Base-by-base conservation (phyloP, 176 grass and related monocot species). In the Oryza glumipatula region DNA sequence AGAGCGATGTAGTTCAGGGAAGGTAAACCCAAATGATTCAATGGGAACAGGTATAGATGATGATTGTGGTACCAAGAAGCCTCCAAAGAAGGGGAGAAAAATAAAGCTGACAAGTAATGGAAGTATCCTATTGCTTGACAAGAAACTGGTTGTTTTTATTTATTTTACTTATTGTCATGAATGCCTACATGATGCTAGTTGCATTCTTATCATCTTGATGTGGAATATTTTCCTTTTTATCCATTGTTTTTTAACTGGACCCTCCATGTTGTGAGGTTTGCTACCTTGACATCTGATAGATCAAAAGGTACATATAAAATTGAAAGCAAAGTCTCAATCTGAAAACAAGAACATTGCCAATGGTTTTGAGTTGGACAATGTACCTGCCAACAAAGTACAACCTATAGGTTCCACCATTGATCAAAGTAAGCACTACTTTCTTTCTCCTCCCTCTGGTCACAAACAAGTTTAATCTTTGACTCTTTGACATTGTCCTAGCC, bases 41-140 rank as follows among this genome's bases (percentile, higher is more conserved):
- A 60, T 85, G 77, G 76, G 75, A 19, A 61, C 79, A 63, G 77
- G 75, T 80, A 47, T 85, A 60, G 81, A 87, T 75, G 83, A 70
- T 41, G 21, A 77, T 89, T 58, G 61, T 80, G 65, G 64, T 51
- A 73, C 56, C 78, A 91, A 74, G 77, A 91, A 91, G 63, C 84
- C 89, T 81, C 86, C 73, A 41, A 91, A 85, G 89, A 94, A 94
- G 72, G 86, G 89, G 23, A 91, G 86, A 77, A 94, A 91, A 82
- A 82, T 89, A 84, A 86, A 75, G 69, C 81, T 84, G 78, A 72
- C 74, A 82, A 87, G 48, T 77, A 94, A 89, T 79, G 92, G 92
- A 84, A 87, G 86, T 91, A 91, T 94, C 84, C 86, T 85, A 84
- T 77, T 70, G 33, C 73, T 64, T 72, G 49, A 21, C 47, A 60